Base-by-base conservation (phyloP, 1,284 basidiomycete genomes). In the Pulveroboletus sp. region DNA sequence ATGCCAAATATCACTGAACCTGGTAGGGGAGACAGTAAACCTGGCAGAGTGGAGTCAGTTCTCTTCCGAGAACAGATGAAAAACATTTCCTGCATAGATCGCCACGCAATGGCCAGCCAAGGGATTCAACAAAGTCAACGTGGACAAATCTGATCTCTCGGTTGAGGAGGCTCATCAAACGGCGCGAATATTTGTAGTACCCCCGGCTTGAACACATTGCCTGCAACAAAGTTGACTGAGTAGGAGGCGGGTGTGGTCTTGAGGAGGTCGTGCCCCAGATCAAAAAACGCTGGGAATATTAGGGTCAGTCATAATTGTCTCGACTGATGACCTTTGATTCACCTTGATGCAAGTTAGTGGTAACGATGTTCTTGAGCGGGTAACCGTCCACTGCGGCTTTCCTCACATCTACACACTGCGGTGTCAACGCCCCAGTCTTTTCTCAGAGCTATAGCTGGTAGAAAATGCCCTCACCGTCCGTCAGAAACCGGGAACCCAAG, bases 381-480 rank as follows among this genome's bases (percentile, higher is more conserved):
- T 39, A 44, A 26, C 49, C 31, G 29, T 55, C 49, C 28, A 28
- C 42, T 11, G 14, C 49, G 10, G 28, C 35, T 25, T 39, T 52
- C 22, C 40, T 38, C 9, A 49, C 48, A 26, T 51, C 52, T 8
- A 55, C 49, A 8, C 48, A 15, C 22, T 10, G 22, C 12, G 11
- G 11, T 12, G 24, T 33, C 24, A 35, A 17, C 14, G 2, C 25
- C 20, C 10, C 22, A 4, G 22, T 9, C n/a, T n/a, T n/a, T n/a
- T n/a, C n/a, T n/a, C n/a, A n/a, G n/a, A n/a, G n/a, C n/a, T n/a
- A n/a, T n/a, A n/a, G n/a, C n/a, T 81, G 49, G 81, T 88, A 10
- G 70, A 74, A 29, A 75, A 86, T 54, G 85, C 84, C 0, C 68
- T 87, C 11, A 82, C 85, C 1, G 68, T 83, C 14, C 77, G 82